These are phyloP conservation scores for Fonsecaea nubica DNA, from an alignment of 2,329 filamentous ascomycete species.

Conservation along the genomic window DNA sequence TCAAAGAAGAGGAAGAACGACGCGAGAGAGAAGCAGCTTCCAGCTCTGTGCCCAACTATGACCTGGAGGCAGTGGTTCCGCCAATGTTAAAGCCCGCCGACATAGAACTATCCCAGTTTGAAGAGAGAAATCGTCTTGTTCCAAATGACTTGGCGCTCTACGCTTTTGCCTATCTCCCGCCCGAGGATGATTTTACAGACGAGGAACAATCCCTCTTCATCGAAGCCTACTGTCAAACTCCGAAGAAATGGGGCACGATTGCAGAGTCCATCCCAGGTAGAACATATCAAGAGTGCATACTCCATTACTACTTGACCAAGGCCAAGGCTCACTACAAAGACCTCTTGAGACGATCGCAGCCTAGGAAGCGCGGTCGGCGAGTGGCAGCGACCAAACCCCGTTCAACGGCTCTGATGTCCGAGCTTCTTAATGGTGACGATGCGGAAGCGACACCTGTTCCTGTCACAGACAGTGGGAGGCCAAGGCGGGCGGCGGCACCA, in stretches of 20 bases:
- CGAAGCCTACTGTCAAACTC: constrained; percentile 55
- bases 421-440: constrained; percentile 56
- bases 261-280: constrained; percentile 55
- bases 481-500: constrained; percentile 57
- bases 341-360: constrained; percentile 54
- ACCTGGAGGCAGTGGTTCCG: constrained; percentile 55
- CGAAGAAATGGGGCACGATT: constrained; percentile 61
- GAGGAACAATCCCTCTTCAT: constrained; percentile 56
- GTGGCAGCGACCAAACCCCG: constrained; percentile 49
- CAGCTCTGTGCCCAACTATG: constrained; percentile 53
- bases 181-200: constrained; percentile 55
- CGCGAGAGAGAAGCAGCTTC: constrained; percentile 51
- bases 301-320: constrained; percentile 60
- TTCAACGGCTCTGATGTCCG: constrained; percentile 57
- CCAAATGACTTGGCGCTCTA: constrained; percentile 49
- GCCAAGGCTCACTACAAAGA: constrained; percentile 58
- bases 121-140: constrained; percentile 55
- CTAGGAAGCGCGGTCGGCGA: constrained; percentile 47
- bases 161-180: constrained; percentile 54
- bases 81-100: constrained; percentile 55
- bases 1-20: constrained; percentile 55
- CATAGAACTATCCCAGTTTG: constrained; percentile 49
- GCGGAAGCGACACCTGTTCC: constrained; percentile 46
- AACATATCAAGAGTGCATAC: constrained; percentile 57
- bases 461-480: constrained; percentile 59